These are phyloP conservation scores for Fusarium caatingaense DNA, from an alignment of 2,329 filamentous ascomycete species.

Conservation along the genomic window DNA sequence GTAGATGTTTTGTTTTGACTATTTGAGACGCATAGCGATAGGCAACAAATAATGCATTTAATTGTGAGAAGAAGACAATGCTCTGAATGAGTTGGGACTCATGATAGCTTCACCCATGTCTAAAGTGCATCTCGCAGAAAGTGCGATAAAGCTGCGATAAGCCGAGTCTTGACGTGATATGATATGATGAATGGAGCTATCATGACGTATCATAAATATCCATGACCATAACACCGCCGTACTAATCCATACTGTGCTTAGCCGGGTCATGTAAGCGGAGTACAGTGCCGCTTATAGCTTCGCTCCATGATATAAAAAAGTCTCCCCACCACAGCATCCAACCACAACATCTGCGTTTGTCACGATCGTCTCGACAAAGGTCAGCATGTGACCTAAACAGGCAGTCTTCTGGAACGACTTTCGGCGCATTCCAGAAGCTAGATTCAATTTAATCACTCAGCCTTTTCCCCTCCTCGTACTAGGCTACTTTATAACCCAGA, in stretches of 20 bases:
- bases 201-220: slow-evolving; percentile 29
- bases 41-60: slow-evolving; percentile 16
- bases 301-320: background rate
- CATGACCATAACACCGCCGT: slow-evolving; percentile 1
- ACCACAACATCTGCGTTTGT: slow-evolving; percentile 48
- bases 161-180: background rate
- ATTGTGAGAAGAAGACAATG: background rate
- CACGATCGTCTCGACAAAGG: slow-evolving; percentile 44
- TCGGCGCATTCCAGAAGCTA: slow-evolving; percentile 35
- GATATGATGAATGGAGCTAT: slow-evolving; percentile 24
- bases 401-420: slow-evolving; percentile 45
- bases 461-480: slow-evolving; percentile 30
- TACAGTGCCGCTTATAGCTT: slow-evolving; percentile 9
- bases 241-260: slow-evolving; percentile 3
- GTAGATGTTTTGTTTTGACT: slow-evolving; percentile 1
- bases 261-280: fast-evolving
- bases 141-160: background rate
- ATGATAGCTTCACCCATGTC: background rate
- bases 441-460: background rate
- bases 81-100: background rate
- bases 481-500: slow-evolving; percentile 45
- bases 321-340: slow-evolving; percentile 45
- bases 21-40: slow-evolving; percentile 26
- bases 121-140: background rate
- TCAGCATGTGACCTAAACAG: slow-evolving; percentile 43